Evolutionary conservation across 768 basidiomycete genomes (phyloP), one percentile per base, ranked within the genome.

Genomic region (Lentinula aciculospora): DNA sequence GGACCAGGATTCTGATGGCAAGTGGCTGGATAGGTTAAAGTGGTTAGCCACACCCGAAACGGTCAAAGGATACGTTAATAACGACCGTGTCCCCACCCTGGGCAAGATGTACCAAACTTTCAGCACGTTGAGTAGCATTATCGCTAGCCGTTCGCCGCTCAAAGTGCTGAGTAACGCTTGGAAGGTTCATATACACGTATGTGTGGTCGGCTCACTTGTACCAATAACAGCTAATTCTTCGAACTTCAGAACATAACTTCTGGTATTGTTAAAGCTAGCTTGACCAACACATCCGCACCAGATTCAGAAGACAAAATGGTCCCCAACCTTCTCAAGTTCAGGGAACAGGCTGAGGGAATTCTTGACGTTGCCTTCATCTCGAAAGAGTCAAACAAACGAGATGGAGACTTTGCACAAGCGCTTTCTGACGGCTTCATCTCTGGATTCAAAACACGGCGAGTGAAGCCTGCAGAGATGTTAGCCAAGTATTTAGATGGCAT

Each of bases 401-500:
- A 42, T n/a, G 21, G 70, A 1, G 78, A 82, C 4, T 90, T 90
- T 66, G 62, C 74, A 3, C 88, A 91, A 59, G 88, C 88, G 1
- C 73, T 88, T 10, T 74, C 74, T 1, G 88, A 91, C 56, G 88
- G 88, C 0, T 94, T 95, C 69, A 70, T 78, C 3, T 72, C 65
- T 28, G 91, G 88, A 23, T 94, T 94, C 75, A 86, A 85, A 67
- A 77, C 81, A 2, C 82, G 88, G 42, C 80, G 85, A 28, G 86
- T 84, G 66, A 94, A 91, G 65, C 92, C 93, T 6, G 93, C 94
- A 0, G 94, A 96, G 71, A 86, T 94, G 83, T 88, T 95, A 55
- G 97, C 97, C 15, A 93, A 90, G 67, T 83, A 93, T 68, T 76
- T 98, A 48, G 95, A 98, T 70, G 80, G 78, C 48, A 82, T 87